These are phyloP conservation scores for cucumber (Cucumis sativus) DNA, from an alignment of 306 rosid species.

Conservation along the genomic window DNA sequence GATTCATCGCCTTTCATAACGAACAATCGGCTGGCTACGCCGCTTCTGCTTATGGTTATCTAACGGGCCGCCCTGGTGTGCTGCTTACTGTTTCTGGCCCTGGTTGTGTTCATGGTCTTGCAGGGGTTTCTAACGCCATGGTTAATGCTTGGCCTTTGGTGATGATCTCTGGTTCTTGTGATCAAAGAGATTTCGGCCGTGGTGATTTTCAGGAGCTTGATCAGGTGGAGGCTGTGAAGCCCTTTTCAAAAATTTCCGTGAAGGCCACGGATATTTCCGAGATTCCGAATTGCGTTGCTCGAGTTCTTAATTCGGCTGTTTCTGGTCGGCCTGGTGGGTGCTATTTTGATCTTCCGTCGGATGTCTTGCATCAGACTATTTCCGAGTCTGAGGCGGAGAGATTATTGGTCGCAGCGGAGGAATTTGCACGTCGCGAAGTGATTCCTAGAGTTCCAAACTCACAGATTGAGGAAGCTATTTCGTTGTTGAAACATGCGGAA, in stretches of 20 bases:
- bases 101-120: constrained; percentile 95
- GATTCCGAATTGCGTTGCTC: constrained; percentile 48
- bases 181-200: constrained; percentile 66
- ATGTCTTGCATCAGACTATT: constrained; percentile 60
- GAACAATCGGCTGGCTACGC: constrained; percentile 98
- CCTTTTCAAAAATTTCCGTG: constrained; percentile 55
- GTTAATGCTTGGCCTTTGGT: constrained; percentile 76
- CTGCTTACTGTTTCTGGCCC: constrained; percentile 94
- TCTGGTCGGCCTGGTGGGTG: constrained; percentile 80
- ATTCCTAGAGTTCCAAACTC: background rate
- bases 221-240: constrained; percentile 65
- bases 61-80: constrained; percentile 63
- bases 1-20: constrained; percentile 81
- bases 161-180: constrained; percentile 87
- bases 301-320: constrained; percentile 33
- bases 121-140: constrained; percentile 77
- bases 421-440: background rate
- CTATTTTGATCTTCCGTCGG: constrained; percentile 79
- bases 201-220: constrained; percentile 96
- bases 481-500: constrained; percentile 44
- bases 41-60: constrained; percentile 92
- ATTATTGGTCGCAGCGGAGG: constrained; percentile 32
- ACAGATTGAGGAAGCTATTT: constrained; percentile 39
- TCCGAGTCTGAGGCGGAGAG: constrained; percentile 44
- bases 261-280: constrained; percentile 43